Conservation (phyloP, 495 filamentous ascomycete species). For the Penicillium malachiteum region DNA sequence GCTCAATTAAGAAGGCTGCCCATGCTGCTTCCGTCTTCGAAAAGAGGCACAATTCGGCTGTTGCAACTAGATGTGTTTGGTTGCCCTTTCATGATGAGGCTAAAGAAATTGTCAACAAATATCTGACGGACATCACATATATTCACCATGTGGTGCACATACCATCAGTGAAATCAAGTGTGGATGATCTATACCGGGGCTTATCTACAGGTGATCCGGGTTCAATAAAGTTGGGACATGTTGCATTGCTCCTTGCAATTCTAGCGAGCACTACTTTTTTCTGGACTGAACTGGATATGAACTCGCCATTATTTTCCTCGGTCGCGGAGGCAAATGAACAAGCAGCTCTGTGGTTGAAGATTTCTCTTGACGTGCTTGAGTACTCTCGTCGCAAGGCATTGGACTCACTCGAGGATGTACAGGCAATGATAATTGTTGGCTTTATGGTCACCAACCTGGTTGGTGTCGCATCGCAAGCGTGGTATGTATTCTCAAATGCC, state of each 20-base stretch:
- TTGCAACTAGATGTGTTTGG: slow-evolving; percentile 33
- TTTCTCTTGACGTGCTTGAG: slow-evolving; percentile 40
- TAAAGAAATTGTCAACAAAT: slow-evolving; percentile 40
- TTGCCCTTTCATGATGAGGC: slow-evolving; percentile 41
- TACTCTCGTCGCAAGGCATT: slow-evolving; percentile 23
- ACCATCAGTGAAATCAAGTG: slow-evolving; percentile 32
- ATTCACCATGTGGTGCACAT: slow-evolving; percentile 42
- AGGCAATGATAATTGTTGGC: slow-evolving; percentile 39
- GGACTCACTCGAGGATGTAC: slow-evolving; percentile 42
- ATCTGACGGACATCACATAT: slow-evolving; percentile 35
- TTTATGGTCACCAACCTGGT: slow-evolving; percentile 42
- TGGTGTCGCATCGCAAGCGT: slow-evolving; percentile 33
- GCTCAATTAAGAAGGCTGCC: slow-evolving; percentile 6
- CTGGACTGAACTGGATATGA: slow-evolving; percentile 29
- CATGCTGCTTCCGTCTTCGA: not conserved
- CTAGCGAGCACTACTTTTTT: slow-evolving; percentile 42
- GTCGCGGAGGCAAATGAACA: slow-evolving; percentile 29
- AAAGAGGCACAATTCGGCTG: not conserved
- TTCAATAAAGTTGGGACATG: slow-evolving; percentile 27
- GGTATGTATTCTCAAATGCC: slow-evolving; percentile 32
- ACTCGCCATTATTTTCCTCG: slow-evolving; percentile 27
- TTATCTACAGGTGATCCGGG: slow-evolving; percentile 14
- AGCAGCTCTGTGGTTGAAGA: slow-evolving; percentile 35
- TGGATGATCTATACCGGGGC: slow-evolving; percentile 37
- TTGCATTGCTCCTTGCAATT: slow-evolving; percentile 45